Base-by-base conservation (phyloP, 805 yeast genomes). In the Candida maesae region DNA sequence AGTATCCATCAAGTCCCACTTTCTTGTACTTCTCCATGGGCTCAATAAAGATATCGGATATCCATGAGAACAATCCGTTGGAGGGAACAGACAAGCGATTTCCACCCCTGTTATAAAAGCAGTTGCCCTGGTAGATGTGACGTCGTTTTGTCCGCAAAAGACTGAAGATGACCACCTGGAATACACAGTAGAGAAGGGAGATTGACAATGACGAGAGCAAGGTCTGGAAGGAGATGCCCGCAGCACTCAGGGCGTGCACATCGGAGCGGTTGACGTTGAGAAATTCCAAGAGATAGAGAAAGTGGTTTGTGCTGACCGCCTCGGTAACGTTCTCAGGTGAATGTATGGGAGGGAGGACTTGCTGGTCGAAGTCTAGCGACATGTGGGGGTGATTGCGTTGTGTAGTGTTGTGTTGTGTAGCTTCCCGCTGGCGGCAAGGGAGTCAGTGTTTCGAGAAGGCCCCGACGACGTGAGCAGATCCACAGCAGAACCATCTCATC, bases 1-100 rank as follows among this genome's bases (percentile, higher is more conserved):
- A 80, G 56, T 82, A 86, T 0, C 89, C 79, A 58, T 88, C 96
- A 7, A 85, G 56, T 0, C 95, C 95, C 45, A 73, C 61, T 6
- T 66, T 59, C 20, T 69, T 55, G 50, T 76, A 80, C 21, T 65
- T 62, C 8, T 67, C 64, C 5, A 76, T 63, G 1, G 70, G 67
- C 16, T 61, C 55, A 8, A 54, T 46, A 21, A 76, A 39, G 0
- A 74, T 64, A 0, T 77, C 73, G 5, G 52, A 33, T 2, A 81
- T 46, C 91, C 91, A 85, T 4, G 68, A 67, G 21, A 80, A 66
- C n/a, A 74, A 59, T 0, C 76, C 73, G 12, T 61, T 54, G 2
- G 67, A 64, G 15, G 68, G 49, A 1, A 67, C 66, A 5, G 62
- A 64, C 44, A 65, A 59, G 44, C 68, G 63, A 38, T 66, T 68